These are phyloP conservation scores for Annulohypoxylon moriforme DNA, from an alignment of 495 filamentous ascomycete species.

Conservation along the genomic window DNA sequence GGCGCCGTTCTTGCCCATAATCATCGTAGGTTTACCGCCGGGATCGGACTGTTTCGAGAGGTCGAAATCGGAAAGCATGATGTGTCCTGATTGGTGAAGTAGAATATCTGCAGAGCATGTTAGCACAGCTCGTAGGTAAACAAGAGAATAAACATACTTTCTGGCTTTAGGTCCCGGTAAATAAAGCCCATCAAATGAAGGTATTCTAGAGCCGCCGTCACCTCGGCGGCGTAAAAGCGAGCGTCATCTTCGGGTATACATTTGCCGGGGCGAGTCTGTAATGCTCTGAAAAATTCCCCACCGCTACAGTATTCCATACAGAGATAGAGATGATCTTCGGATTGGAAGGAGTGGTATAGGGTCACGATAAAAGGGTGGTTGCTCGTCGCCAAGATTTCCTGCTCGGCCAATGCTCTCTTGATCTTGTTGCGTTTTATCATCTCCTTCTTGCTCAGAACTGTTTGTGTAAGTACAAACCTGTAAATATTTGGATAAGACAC, in stretches of 20 bases:
- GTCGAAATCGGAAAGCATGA: constrained; percentile 99
- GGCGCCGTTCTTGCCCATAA: constrained; percentile 83
- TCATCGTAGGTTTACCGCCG: constrained; percentile 97
- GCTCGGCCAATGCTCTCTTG: constrained; percentile 96
- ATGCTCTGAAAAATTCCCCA: constrained; percentile 95
- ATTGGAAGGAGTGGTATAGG: constrained; percentile 98
- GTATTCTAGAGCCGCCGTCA: constrained; percentile 97
- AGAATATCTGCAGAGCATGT: constrained; percentile 79
- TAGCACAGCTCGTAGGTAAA: constrained; percentile 15
- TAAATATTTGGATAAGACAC: constrained; percentile 1
- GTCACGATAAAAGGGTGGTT: constrained; percentile 99
- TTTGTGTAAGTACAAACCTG: constrained; percentile 50
- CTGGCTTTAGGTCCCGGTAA: constrained; percentile 96
- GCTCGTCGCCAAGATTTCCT: constrained; percentile 97
- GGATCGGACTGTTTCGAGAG: constrained; percentile 97
- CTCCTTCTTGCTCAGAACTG: constrained; percentile 98
- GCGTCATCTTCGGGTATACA: constrained; percentile 97
- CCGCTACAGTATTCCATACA: constrained; percentile 99
- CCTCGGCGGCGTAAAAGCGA: constrained; percentile 96
- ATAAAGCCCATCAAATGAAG: constrained; percentile 99
- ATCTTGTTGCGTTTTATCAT: constrained; percentile 99
- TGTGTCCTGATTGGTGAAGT: constrained; percentile 96
- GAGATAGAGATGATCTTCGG: constrained; percentile 95
- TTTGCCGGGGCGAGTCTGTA: constrained; percentile 96
- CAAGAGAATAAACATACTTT: constrained; percentile 72